Percentiles rank a stretch among this genome's conserved stretches.
phyloP scores from a whole-genome alignment of 2,329 filamentous ascomycete species.

The Dryadomyces quercus-mongolicae region DNA sequence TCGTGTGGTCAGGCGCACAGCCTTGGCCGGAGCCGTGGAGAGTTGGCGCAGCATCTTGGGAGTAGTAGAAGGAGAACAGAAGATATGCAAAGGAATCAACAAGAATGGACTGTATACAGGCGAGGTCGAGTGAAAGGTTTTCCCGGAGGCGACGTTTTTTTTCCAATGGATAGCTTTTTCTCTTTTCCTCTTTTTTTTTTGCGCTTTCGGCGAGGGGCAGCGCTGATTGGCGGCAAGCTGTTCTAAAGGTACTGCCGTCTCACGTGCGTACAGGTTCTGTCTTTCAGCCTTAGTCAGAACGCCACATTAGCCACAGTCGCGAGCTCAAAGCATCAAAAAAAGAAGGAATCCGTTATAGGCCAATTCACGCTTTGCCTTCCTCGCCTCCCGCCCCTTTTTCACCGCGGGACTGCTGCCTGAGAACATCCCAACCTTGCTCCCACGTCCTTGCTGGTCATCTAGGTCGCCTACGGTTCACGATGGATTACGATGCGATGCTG shows the following conservation, averaged over 20 bases:
- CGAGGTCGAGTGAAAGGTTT: not conserved
- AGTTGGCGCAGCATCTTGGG: conserved; percentile 9
- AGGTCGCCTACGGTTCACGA: conserved; percentile 13
- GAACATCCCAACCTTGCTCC: too few species aligned
- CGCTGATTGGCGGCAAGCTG: not conserved
- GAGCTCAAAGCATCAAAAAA: not conserved
- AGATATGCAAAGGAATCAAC: too few species aligned
- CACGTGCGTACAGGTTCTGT: too few species aligned
- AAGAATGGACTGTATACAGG: too few species aligned
- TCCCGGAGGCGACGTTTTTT: conserved; percentile 1
- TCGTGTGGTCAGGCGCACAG: conserved; percentile 5
- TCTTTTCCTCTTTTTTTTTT: too few species aligned
- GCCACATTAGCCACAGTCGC: not conserved
- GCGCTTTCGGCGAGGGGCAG: not conserved
- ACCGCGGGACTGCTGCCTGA: not conserved
- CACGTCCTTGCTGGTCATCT: too few species aligned
- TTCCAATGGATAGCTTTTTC: conserved; percentile 1
- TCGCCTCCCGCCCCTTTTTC: not conserved
- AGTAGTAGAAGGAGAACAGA: not conserved
- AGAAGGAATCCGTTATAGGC: too few species aligned
- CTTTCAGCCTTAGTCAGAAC: not conserved
- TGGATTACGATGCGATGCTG: conserved; percentile 47
- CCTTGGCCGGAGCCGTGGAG: conserved; percentile 6
- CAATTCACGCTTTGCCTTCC: not conserved
- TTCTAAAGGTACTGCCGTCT: not conserved